Evolutionary conservation across 345 rosid species (phyloP), one percentile per base, ranked within the genome.

Genomic region (Lepidium africanum): DNA sequence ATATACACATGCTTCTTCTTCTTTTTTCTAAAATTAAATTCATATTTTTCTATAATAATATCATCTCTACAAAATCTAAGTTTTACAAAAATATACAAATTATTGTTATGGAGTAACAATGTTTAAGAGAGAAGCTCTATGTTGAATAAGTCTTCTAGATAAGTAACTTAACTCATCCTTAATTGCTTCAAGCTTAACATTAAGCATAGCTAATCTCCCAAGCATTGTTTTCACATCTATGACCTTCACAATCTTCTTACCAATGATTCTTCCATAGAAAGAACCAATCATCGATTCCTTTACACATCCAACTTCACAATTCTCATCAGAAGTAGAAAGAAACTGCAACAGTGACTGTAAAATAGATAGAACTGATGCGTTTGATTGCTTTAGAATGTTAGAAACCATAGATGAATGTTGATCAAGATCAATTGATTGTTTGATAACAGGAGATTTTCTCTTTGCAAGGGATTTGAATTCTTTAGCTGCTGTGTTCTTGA

Each of bases 61-160:
- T 10, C 11, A 16, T 52, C 50, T 65, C 33, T 65, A 65, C 46
- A 73, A 48, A 58, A 30, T 15, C 46, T 48, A 9, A 13, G 10
- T 47, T 61, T 39, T 65, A 56, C 39, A 73, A 73, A 47, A 65
- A 63, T 65, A 21, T 50, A 41, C 71, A 73, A 39, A 50, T 59
- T 36, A 25, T 73, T 67, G 27, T 51, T n/a, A 52, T 23, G 27
- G 67, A 60, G 84, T 62, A 45, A 80, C 74, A 35, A 79, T 80
- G 67, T 82, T 81, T 36, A 83, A 85, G 45, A 85, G 78, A 72
- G 75, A 73, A 16, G 80, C 86, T 56, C 83, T 82, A 49, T 78
- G 76, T 54, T 75, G 82, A 13, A 77, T 61, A 16, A 83, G 76
- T 48, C 81, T 66, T 67, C 72, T 77, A 5, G 79, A 80, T 70